Base-by-base conservation (phyloP, 2,329 filamentous ascomycete genomes). In the Emmonsia crescens region DNA sequence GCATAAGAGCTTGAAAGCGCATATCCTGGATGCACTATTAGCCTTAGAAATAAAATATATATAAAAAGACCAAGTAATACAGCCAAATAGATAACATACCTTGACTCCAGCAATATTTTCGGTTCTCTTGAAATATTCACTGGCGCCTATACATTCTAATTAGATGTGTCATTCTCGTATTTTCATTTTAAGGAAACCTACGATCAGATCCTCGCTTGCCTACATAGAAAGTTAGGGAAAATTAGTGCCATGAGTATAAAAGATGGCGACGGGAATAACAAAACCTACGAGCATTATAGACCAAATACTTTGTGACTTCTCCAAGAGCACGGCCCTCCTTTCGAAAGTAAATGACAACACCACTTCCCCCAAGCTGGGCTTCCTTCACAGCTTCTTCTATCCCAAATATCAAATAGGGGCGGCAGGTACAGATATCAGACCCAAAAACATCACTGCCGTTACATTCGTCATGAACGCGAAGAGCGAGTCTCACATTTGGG, bases 1-100 rank as follows among this genome's bases (percentile, higher is more conserved):
- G 93, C 94, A 97, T 97, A 60, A 99, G 81, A 33, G 93, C 93
- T 79, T 97, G 94, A 82, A 97, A 97, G 46, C 94, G 87, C 93
- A 97, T 97, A 73, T 88, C 81, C 73, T 73, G 64, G 33, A 38
- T 58, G 58, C 46, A 8, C 12, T 29, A 49, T 49, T 21, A 49
- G 46, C 24, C 5, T 49, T 49, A 60, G 46, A 21, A 65, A 63
- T 57, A 63, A 24, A 46, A 62, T 33, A n/a, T 56, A 44, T 42
- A 9, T 31, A 21, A 36, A 21, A 38, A 29, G n/a, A 55, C 21
- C 57, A 61, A 29, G 27, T 24, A 21, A 31, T 33, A 24, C 31
- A 40, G 40, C 55, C 51, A 38, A 10, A 19, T 33, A 51, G 55
- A 57, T 54, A 33, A 40, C 31, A 24, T 65, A 65, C 88, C 75